phyloP scores from a whole-genome alignment of 305 asterid genomes.

The Solanum chacoense region DNA sequence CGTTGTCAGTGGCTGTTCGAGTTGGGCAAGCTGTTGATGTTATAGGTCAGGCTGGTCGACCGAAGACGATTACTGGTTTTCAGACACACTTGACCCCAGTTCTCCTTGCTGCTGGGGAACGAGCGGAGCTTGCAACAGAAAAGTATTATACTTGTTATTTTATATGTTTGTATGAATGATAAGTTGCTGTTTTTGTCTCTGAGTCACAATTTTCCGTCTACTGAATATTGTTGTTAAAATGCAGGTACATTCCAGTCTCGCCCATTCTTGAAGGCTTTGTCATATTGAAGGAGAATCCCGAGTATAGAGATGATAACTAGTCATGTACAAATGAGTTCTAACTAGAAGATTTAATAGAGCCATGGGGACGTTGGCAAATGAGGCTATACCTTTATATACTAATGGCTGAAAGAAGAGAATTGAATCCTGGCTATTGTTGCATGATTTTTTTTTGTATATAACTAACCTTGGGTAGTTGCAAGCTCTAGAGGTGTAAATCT shows the following conservation, averaged over 20 bases:
- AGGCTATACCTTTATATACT: neutral
- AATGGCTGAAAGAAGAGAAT: neutral
- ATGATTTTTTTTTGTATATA: neutral
- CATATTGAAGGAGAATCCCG: slow-evolving; percentile 87
- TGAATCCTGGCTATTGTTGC: neutral
- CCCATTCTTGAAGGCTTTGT: slow-evolving; percentile 97
- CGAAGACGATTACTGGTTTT: slow-evolving; percentile 87
- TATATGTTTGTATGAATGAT: neutral
- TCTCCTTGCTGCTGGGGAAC: slow-evolving; percentile 81
- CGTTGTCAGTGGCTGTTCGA: slow-evolving; percentile 85
- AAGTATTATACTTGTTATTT: slow-evolving; percentile 29
- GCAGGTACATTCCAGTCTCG: slow-evolving; percentile 72
- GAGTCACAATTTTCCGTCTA: neutral
- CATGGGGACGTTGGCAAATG: neutral
- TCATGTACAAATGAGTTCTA: neutral
- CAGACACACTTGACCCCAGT: slow-evolving; percentile 91
- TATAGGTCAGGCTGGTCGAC: slow-evolving; percentile 90
- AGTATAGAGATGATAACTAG: slow-evolving; percentile 54
- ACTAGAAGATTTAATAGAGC: neutral
- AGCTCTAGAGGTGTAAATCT: neutral
- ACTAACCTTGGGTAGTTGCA: neutral
- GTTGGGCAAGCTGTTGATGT: slow-evolving; percentile 98
- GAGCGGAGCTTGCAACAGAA: slow-evolving; percentile 96
- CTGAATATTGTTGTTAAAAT: neutral
- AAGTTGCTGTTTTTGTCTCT: neutral